phyloP scores from a whole-genome alignment of 2,329 filamentous ascomycete species.

The Purpureocillium lavendulum region DNA sequence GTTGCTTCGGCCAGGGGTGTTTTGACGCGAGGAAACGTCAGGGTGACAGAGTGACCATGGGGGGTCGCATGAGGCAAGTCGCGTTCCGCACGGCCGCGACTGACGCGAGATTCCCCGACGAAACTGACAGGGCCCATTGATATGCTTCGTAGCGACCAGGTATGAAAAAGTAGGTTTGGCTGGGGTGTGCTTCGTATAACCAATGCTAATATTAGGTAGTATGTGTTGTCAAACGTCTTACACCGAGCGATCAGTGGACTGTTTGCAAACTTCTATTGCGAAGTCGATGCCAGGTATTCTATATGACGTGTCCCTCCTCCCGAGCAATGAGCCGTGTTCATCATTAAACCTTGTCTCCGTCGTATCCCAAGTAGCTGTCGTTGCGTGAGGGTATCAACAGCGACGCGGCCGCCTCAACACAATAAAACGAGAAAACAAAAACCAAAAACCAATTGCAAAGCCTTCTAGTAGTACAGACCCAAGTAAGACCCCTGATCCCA shows the following conservation, averaged over 20 bases:
- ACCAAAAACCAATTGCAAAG: not conserved
- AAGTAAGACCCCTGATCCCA: constrained; percentile 7
- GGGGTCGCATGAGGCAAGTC: too few species aligned
- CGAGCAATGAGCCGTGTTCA: constrained; percentile 1
- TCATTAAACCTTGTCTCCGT: constrained; percentile 5
- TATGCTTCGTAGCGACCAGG: too few species aligned
- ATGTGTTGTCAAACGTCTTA: constrained; percentile 1
- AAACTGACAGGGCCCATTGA: too few species aligned
- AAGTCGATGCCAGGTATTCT: constrained; percentile 1
- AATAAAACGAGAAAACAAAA: too few species aligned
- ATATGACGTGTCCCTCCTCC: not conserved
- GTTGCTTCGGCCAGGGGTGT: too few species aligned
- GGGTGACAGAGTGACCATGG: too few species aligned
- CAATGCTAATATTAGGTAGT: not conserved
- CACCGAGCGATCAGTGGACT: constrained; percentile 8
- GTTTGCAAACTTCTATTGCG: constrained; percentile 6
- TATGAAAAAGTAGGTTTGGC: too few species aligned
- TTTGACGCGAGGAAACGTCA: too few species aligned
- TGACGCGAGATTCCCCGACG: too few species aligned
- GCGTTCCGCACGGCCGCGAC: too few species aligned
- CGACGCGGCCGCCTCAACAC: constrained; percentile 15
- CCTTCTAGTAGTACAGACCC: constrained; percentile 20
- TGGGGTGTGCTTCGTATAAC: not conserved
- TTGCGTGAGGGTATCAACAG: constrained; percentile 14
- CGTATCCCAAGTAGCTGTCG: constrained; percentile 7